Evolutionary conservation across 176 grass and related monocot species (phyloP), one percentile per base, ranked within the genome.

Genomic region (Oryza meridionalis): DNA sequence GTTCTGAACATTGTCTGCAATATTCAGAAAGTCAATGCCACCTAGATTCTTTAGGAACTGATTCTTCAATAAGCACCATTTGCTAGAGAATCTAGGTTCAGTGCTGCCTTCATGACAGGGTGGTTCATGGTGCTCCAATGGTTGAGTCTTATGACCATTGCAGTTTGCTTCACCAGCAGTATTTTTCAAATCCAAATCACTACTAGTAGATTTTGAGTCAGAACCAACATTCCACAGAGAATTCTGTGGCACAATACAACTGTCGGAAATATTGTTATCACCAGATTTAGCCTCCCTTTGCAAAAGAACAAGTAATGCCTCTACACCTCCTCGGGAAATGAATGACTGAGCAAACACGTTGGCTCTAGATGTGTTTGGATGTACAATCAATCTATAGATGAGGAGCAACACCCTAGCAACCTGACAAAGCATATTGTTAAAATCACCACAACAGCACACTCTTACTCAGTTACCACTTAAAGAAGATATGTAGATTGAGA

Each of bases 261-360:
- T 82, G 73, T 87, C 50, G 19, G 80, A 90, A 84, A 70, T 81
- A 84, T 78, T 84, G 43, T 69, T 84, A 78, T 89, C 69, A 47
- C 86, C 93, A 90, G 79, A 59, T 80, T 92, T 95, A 71, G 90
- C 90, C 66, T 95, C 93, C 17, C 83, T 77, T 66, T 95, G 93
- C 80, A 95, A 86, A 75, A 95, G 82, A 88, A 92, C 93, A 86
- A 95, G 93, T 72, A 95, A 86, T 69, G 93, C 88, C 81, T 95
- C 93, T 88, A 95, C 53, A 19, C 88, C 90, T 40, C 93, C 93
- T 44, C 59, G 63, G 70, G 90, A 95, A 61, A 92, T 92, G 68
- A 95, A 95, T 70, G 88, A 78, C 46, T 92, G 79, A 81, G 90
- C 82, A 92, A 90, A 95, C 31, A 89, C 88, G 40, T 85, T 73